Conservation (phyloP, 768 basidiomycete genomes). For the Leucocoprinus leucothites region DNA sequence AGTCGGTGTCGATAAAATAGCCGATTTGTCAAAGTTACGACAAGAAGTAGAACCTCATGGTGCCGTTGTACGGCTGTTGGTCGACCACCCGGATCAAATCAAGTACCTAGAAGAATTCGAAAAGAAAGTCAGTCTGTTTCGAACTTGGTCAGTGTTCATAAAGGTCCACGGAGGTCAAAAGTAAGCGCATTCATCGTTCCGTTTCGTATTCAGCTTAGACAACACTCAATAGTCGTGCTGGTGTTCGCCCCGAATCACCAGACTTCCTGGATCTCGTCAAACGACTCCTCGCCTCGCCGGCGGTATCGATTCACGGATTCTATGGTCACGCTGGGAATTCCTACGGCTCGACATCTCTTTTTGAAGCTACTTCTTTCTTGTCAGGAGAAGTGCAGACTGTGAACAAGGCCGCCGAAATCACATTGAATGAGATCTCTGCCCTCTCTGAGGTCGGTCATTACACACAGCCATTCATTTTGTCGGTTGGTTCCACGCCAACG, state of each 20-base stretch:
- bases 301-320: constrained; percentile 72
- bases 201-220: neutral
- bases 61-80: constrained; percentile 61
- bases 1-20: constrained; percentile 64
- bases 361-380: constrained; percentile 63
- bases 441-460: constrained; percentile 29
- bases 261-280: constrained; percentile 55
- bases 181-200: constrained; percentile 36
- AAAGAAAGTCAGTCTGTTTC: constrained; percentile 30
- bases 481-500: constrained; percentile 86
- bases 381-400: constrained; percentile 69
- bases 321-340: constrained; percentile 79
- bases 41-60: constrained; percentile 51
- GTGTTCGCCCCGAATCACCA: constrained; percentile 50
- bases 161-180: constrained; percentile 78
- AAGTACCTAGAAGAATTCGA: constrained; percentile 62
- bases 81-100: constrained; percentile 78
- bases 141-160: constrained; percentile 74
- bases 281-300: constrained; percentile 48
- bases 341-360: constrained; percentile 69
- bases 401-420: constrained; percentile 59
- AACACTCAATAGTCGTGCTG: constrained; percentile 60
- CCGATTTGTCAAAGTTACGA: constrained; percentile 61
- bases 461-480: constrained; percentile 60
- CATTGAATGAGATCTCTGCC: constrained; percentile 41